Conservation (phyloP, 805 yeast genomes). For the Sugiyamaella lignohabitans region DNA sequence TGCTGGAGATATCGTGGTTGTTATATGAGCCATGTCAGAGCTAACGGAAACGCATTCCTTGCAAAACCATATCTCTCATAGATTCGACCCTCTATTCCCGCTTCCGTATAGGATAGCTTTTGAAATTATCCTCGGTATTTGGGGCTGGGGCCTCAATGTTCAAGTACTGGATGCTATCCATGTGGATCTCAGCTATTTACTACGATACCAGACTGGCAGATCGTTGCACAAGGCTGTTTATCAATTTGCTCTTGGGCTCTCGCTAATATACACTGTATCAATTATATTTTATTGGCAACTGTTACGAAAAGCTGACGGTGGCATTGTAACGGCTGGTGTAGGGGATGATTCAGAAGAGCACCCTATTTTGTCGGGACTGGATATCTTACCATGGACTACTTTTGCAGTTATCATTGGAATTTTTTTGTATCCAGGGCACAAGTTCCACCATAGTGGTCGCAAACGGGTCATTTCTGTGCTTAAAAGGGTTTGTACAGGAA, state of each 20-base stretch:
- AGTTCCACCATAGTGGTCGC: constrained; percentile 33
- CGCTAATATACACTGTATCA: constrained; percentile 23
- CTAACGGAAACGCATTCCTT: no score
- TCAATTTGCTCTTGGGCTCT: constrained; percentile 29
- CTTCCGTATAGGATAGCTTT: constrained; percentile 39
- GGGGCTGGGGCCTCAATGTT: constrained; percentile 32
- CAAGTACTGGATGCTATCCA: constrained; percentile 22
- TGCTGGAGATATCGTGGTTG: no score
- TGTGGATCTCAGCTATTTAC: constrained; percentile 24
- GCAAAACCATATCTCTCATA: constrained; percentile 3
- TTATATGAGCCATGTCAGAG: no score
- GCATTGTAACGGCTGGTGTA: neutral
- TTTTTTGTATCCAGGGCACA: constrained; percentile 28
- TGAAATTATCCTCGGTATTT: constrained; percentile 26
- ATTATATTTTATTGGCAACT: constrained; percentile 28
- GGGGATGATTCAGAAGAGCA: constrained; percentile 7
- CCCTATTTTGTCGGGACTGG: neutral
- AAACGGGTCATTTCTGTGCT: constrained; percentile 39
- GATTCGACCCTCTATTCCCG: constrained; percentile 37
- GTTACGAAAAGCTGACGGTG: constrained; percentile 1
- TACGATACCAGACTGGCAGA: constrained; percentile 20
- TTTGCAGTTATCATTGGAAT: neutral
- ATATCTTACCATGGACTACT: neutral
- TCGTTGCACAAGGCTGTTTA: constrained; percentile 34
- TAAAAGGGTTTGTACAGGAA: constrained; percentile 48